Evolutionary conservation across 768 basidiomycete species (phyloP).

Genomic region (Lentinula detonsa): DNA sequence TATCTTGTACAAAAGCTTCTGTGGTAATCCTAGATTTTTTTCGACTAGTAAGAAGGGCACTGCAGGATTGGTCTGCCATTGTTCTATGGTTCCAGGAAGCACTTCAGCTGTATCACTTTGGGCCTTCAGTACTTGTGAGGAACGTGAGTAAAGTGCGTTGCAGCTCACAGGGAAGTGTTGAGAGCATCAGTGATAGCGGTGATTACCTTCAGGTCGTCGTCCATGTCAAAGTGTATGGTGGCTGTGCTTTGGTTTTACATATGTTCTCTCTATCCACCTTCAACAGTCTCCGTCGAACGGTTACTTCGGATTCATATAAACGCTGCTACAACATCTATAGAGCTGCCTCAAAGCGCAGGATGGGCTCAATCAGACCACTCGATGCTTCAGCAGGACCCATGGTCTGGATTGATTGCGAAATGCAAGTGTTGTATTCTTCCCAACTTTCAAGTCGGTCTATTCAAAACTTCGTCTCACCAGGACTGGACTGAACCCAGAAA

Average conservation of each 20-base stretch:
- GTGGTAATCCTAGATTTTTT: conserved; percentile 59
- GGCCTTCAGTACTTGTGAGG: neutral
- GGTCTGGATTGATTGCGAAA: conserved; percentile 87
- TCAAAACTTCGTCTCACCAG: neutral
- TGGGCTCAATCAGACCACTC: neutral
- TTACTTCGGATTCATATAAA: neutral
- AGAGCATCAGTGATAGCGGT: neutral
- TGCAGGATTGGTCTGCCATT: conserved; percentile 34
- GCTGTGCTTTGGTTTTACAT: neutral
- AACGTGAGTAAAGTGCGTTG: neutral
- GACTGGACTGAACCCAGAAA: conserved; percentile 66
- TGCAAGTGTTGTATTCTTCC: conserved; percentile 22
- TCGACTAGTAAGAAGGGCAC: conserved; percentile 53
- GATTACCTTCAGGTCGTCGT: neutral
- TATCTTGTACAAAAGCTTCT: conserved; percentile 45
- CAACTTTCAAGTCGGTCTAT: neutral
- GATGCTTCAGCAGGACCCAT: conserved; percentile 49
- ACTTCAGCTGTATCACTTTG: conserved; percentile 51
- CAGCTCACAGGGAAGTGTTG: neutral
- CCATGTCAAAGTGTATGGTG: neutral
- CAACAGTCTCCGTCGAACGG: neutral
- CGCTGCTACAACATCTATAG: neutral
- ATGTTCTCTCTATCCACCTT: neutral
- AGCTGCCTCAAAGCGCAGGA: neutral
- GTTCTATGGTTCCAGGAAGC: conserved; percentile 47